Evolutionary conservation across 2,329 filamentous ascomycete species (phyloP), one percentile per base, ranked within the genome.

Genomic region (Colletotrichum sp.): DNA sequence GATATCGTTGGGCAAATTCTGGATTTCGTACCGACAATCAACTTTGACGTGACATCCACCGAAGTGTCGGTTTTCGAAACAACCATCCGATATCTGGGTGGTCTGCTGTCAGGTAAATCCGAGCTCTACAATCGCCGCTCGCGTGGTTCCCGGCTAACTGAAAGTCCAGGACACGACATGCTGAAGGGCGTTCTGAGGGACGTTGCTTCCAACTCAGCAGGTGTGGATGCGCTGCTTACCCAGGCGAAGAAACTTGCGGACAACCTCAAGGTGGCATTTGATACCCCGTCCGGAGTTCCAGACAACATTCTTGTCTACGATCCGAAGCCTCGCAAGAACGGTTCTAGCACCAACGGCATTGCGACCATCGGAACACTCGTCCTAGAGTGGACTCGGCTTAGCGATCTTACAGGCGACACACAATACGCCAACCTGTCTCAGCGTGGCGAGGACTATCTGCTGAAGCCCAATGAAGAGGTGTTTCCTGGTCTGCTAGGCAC

Each of bases 1-100:
- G 87, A 92, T 18, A 91, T 94, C 28, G 92, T 97, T 16, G 86
- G 92, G 56, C 87, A 92, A 69, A 96, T 97, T 77, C 84, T 98
- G 24, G 87, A 93, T 7, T 93, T 92, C 81, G 90, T 98, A 61
- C 89, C 91, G 0, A 90, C 85, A 0, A 93, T 97, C 80, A 87
- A 97, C 83, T 98, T 95, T 81, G 89, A 89, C 56, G 86, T 87
- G 13, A 94, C 93, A 1, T 80, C 87, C 3, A 83, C 87, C 2
- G 84, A 87, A 12, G 92, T 98, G 64, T 96, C 94, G 48, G 84
- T 98, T 9, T 98, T 98, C 80, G 96, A 98, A 84, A 97, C 95
- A 0, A 98, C 95, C 1, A 98, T 98, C 80, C 92, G 96, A 32
- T 98, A 98, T 80, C 86, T 98, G 1, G 96, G 91, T 12, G 96